Evolutionary conservation across 2,329 filamentous ascomycete genomes (phyloP).

Genomic region (Epicoccum nigrum): DNA sequence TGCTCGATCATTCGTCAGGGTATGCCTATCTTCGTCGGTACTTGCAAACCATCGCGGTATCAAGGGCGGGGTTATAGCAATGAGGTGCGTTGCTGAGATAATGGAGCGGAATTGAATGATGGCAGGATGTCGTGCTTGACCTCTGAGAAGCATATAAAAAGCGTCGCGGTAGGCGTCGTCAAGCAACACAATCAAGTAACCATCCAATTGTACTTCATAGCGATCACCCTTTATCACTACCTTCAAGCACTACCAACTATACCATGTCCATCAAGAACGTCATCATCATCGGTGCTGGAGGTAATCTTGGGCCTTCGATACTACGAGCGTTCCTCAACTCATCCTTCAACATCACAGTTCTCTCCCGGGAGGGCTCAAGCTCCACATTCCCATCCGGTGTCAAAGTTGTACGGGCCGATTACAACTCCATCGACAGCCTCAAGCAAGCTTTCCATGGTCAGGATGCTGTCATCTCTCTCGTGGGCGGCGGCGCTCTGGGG

Average conservation of each 20-base stretch:
- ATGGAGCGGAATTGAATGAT: slow-evolving; percentile 7
- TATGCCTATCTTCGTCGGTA: not conserved
- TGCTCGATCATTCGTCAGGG: slow-evolving; percentile 2
- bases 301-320: slow-evolving; percentile 53
- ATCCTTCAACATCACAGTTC: slow-evolving; percentile 61
- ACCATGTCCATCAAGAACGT: slow-evolving; percentile 51
- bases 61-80: not conserved
- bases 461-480: slow-evolving; percentile 61
- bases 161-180: not conserved
- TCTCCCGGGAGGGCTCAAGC: slow-evolving; percentile 58
- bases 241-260: not conserved
- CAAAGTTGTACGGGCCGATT: slow-evolving; percentile 56
- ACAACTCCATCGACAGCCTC: slow-evolving; percentile 56
- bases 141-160: not conserved
- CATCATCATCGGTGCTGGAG: slow-evolving; percentile 51
- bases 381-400: slow-evolving; percentile 50
- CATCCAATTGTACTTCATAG: not conserved
- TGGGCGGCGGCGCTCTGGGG: slow-evolving; percentile 50
- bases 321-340: slow-evolving; percentile 49
- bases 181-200: not conserved
- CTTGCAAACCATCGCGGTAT: not conserved
- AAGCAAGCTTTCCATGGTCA: slow-evolving; percentile 59
- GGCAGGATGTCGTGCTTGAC: slow-evolving; percentile 2
- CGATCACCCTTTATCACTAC: not conserved
- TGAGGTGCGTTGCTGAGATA: slow-evolving; percentile 9